Base-by-base conservation (phyloP, 257 asterid species). In the Solanum tarapatanum region DNA sequence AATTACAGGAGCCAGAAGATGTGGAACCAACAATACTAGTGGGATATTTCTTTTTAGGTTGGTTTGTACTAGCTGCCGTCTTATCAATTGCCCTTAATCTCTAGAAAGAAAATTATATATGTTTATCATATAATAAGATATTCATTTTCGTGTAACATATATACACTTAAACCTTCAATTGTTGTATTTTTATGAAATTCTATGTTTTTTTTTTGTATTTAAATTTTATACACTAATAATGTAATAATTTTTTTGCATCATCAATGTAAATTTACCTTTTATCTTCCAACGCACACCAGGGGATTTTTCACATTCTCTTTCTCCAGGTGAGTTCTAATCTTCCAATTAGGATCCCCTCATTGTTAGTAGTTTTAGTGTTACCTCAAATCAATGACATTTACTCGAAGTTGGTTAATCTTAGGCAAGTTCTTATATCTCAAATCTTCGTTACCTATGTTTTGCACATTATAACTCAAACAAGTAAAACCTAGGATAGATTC, bases 1-100 rank as follows among this genome's bases (percentile, higher is more conserved):
- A 19, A 19, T 55, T 88, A 87, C 94, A 95, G 96, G 98, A 95
- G 82, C 88, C 96, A 7, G 98, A 95, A 91, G 97, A 95, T 45
- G 93, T 87, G 41, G 93, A 91, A 58, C 97, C 98, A 88, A 93
- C 99, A 6, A 92, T 90, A 82, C 23, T 92, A 58, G 90, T 91
- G 8, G 97, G 97, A 24, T 94, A 93, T 92, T 90, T 94, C 89
- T 32, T 93, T 2, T 30, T 93, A 26, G 89, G 90, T 43, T 93
- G 96, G 95, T 33, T 94, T 19, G n/a, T 91, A 66, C 33, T 96
- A 84, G 93, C 98, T 32, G n/a, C 90, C 17, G 48, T 33, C 4
- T 85, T 95, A 87, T 89, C 91, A 24, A 87, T 94, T 19, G 86
- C 82, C 48, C 84, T 94, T 23, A 93, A 90, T 84, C 86, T 89